Evolutionary conservation across 2,329 filamentous ascomycete genomes (phyloP).

Genomic region (Penicillium decumbens): DNA sequence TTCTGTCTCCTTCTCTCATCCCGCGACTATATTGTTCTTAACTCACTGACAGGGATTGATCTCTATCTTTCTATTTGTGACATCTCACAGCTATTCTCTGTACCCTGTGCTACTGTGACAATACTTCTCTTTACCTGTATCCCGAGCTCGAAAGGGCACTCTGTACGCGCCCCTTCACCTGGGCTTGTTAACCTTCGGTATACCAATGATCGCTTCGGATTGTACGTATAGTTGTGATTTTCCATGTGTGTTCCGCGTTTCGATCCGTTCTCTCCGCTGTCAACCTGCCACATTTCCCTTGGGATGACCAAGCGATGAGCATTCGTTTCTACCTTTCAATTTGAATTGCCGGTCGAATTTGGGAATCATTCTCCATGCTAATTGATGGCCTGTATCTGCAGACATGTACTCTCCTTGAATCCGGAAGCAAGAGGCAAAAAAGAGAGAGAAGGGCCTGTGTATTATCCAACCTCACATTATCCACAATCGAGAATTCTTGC

Average conservation of each 20-base stretch:
- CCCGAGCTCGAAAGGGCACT: slow-evolving; percentile 3
- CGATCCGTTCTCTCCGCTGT: slow-evolving; percentile 6
- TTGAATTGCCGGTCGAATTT: slow-evolving; percentile 6
- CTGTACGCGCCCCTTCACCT: slow-evolving; percentile 17
- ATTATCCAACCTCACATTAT: slow-evolving; percentile 32
- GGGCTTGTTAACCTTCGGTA: slow-evolving; percentile 10
- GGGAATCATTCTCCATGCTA: slow-evolving; percentile 32
- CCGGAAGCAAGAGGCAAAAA: slow-evolving; percentile 24
- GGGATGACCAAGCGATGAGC: background rate
- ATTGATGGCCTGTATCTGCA: slow-evolving; percentile 36
- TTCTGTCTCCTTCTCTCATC: slow-evolving; percentile 2
- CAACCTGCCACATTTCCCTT: background rate
- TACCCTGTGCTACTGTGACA: slow-evolving; percentile 8
- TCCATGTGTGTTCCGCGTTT: slow-evolving; percentile 16
- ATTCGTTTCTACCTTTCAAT: background rate
- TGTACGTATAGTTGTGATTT: slow-evolving; percentile 40
- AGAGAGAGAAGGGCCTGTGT: slow-evolving; percentile 35
- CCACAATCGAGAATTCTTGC: slow-evolving; percentile 33
- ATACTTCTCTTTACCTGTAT: slow-evolving; percentile 12
- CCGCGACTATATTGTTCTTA: background rate
- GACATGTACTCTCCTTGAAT: slow-evolving; percentile 44
- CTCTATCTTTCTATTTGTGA: background rate
- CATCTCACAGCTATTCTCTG: background rate
- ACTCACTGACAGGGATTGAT: slow-evolving; percentile 5
- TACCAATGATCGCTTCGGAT: slow-evolving; percentile 30